Evolutionary conservation across 2,329 filamentous ascomycete species (phyloP), one percentile per base, ranked within the genome.

Genomic region (Dothideomycetes sp.): DNA sequence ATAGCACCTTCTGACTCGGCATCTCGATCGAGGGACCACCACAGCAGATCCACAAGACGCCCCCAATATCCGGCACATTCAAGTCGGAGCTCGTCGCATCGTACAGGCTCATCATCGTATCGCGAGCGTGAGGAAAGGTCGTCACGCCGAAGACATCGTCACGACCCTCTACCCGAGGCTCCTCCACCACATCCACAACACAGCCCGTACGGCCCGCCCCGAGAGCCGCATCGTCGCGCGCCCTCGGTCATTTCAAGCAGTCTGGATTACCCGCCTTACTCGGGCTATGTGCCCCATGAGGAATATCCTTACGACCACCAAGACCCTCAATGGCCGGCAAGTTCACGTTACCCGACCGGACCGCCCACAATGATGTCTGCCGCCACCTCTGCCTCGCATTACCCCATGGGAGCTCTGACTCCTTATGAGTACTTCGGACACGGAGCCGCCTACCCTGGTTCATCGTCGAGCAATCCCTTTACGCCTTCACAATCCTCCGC

Each of bases 1-100:
- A 64, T 71, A 49, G 60, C 64, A 17, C 67, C 67, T 18, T 66
- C 62, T n/a, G 68, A 71, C 52, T 70, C 67, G 18, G 67, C 67
- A 16, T 70, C 67, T 15, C 60, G 63, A 32, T 61, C 65, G 3
- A 56, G 60, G 33, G 50, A 46, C 12, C 46, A 43, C 4, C 35
- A 31, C 27, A 60, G 62, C 36, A 58, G 53, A 33, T 48, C 59
- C 37, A 16, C 37, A 33, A 28, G 16, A 27, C 12, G 5, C 7
- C 19, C 8, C 1, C 2, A 25, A 8, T 17, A 7, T 17, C 15
- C 15, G 9, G 22, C 17, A 10, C 29, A 31, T 31, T 15, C 29
- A 16, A 9, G 12, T 9, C 20, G 10, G 33, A 9, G 18, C 11
- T 19, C n/a, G 6, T 23, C 33, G 11, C 33, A 25, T 20, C n/a